Percentiles rank a stretch among this genome's conserved stretches.
Conservation (phyloP, 2,329 filamentous ascomycete species). For the Truncatella angustata region DNA sequence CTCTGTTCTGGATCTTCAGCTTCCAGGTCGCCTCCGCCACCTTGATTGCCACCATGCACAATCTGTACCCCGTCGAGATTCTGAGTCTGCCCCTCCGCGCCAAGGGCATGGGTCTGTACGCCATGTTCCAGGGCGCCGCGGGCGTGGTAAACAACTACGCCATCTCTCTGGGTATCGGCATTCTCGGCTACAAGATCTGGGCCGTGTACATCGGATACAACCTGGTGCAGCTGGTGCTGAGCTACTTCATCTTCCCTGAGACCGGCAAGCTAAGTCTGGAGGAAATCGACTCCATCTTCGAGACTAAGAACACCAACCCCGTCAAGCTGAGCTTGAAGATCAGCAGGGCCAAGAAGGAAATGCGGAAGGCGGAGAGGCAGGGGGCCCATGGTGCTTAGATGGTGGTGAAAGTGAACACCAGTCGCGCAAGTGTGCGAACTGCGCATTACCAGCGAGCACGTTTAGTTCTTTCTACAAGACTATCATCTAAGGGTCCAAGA, state of each 20-base stretch:
- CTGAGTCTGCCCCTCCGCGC: conserved; percentile 41
- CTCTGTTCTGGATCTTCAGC: conserved; percentile 45
- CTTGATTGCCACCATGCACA: conserved; percentile 47
- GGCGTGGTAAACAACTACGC: conserved; percentile 43
- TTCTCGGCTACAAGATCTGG: conserved; percentile 50
- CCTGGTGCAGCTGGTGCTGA: conserved; percentile 40
- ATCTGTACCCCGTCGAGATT: conserved; percentile 43
- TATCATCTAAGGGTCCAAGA: too few relatives aligned
- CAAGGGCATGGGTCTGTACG: conserved; percentile 44
- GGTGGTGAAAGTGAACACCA: too few relatives aligned
- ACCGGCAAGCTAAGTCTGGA: conserved; percentile 9
- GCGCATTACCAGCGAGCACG: too few relatives aligned
- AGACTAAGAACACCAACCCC: conserved; percentile 7
- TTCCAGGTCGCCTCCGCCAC: conserved; percentile 45
- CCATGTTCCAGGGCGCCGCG: conserved; percentile 41
- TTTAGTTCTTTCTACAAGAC: too few relatives aligned
- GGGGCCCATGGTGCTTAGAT: not conserved
- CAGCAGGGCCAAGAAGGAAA: conserved; percentile 8
- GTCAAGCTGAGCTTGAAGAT: conserved; percentile 9
- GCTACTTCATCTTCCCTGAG: conserved; percentile 15
- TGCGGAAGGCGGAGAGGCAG: not conserved
- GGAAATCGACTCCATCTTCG: conserved; percentile 10
- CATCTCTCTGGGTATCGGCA: conserved; percentile 43
- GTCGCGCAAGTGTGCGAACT: too few relatives aligned
- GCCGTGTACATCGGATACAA: conserved; percentile 50